Evolutionary conservation across 1,284 basidiomycete genomes (phyloP).

Genomic region (Fomes fomentarius): DNA sequence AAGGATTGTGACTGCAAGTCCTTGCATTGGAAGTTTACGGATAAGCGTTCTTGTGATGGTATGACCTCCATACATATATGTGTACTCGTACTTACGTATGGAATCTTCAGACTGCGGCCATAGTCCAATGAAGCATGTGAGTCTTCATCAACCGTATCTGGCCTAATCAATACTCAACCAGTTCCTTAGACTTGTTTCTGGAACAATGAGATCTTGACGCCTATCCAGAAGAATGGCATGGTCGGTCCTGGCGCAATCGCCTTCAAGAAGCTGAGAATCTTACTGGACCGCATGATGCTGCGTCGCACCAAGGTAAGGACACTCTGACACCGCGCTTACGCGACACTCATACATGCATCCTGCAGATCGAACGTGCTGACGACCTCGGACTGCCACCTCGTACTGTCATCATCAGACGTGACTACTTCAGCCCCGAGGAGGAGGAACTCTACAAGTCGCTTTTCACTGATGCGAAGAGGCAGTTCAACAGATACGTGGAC

Average conservation of each 20-base stretch:
- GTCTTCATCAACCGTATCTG: slow-evolving; percentile 26
- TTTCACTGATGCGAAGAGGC: slow-evolving; percentile 91
- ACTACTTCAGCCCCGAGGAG: slow-evolving; percentile 96
- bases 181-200: slow-evolving; percentile 84
- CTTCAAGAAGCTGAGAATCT: slow-evolving; percentile 89
- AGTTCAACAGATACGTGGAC: slow-evolving; percentile 91
- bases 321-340: background rate
- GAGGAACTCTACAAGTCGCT: slow-evolving; percentile 94
- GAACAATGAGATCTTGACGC: slow-evolving; percentile 94
- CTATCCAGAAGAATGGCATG: slow-evolving; percentile 87
- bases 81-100: background rate
- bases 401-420: slow-evolving; percentile 86
- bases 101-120: slow-evolving; percentile 77
- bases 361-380: slow-evolving; percentile 90
- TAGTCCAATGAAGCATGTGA: slow-evolving; percentile 91
- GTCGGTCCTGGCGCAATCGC: slow-evolving; percentile 75
- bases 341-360: background rate
- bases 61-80: slow-evolving; percentile 20
- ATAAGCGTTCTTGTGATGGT: slow-evolving; percentile 88
- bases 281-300: slow-evolving; percentile 97
- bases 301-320: slow-evolving; percentile 73
- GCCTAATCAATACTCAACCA: no score
- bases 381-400: slow-evolving; percentile 97
- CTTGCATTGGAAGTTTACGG: slow-evolving; percentile 87
- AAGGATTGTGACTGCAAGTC: slow-evolving; percentile 87